A percentile compares a stretch with the other conserved stretches of the same genome.
Conservation (phyloP, 495 filamentous ascomycete species). For the Xylaria curta region DNA sequence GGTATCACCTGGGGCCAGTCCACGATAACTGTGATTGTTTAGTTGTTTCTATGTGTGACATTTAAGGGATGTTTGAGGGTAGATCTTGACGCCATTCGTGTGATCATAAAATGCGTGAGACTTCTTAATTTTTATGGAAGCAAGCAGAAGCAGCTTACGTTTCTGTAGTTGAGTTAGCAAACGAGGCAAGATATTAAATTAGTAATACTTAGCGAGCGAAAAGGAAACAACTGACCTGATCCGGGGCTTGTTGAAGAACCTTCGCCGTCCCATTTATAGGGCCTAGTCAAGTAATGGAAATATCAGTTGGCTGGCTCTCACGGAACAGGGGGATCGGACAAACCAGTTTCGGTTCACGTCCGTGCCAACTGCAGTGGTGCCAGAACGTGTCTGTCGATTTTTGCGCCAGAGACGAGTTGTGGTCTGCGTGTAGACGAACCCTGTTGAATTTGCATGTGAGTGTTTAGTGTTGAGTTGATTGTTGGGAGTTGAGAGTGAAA, state of each 20-base stretch:
- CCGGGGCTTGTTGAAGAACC: slow-evolving; percentile 41
- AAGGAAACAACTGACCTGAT: slow-evolving; percentile 36
- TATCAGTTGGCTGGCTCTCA: no score
- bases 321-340: no score
- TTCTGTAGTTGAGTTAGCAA: slow-evolving; percentile 32
- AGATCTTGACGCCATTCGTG: not conserved
- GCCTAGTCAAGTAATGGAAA: slow-evolving; percentile 29
- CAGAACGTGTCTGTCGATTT: slow-evolving; percentile 60
- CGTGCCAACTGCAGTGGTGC: slow-evolving; percentile 57
- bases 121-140: no score
- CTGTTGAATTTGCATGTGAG: slow-evolving; percentile 25
- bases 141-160: slow-evolving; percentile 33
- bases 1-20: slow-evolving; percentile 42
- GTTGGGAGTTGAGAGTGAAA: no score
- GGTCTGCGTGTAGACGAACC: slow-evolving; percentile 67
- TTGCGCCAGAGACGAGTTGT: slow-evolving; percentile 69
- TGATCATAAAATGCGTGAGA: not conserved
- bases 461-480: not conserved
- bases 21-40: slow-evolving; percentile 35
- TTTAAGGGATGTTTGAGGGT: not conserved
- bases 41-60: not conserved
- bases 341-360: slow-evolving; percentile 71
- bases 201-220: no score
- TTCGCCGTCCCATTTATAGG: slow-evolving; percentile 41
- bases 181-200: no score